Evolutionary conservation across 345 rosid species (phyloP), one percentile per base, ranked within the genome.

Genomic region (Tarenaya hassleriana): DNA sequence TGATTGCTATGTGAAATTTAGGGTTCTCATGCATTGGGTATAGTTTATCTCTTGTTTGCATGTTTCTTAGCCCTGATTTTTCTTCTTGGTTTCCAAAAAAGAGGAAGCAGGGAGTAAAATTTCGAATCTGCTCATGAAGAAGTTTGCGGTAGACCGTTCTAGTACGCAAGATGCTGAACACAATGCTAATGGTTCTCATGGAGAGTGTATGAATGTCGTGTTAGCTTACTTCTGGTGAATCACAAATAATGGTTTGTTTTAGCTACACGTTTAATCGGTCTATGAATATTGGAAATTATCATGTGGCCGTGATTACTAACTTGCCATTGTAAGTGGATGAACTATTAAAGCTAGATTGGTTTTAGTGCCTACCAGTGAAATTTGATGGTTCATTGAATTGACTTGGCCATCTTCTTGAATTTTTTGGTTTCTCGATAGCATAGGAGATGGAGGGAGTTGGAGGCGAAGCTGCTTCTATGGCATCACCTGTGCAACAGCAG

Each of bases 361-460:
- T 31, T 11, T 47, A 7, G 29, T 12, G n/a, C 29, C 16, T 7
- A 16, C 11, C 18, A 3, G 15, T 32, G 27, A 50, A 10, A 34
- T 31, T 35, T 51, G 16, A 52, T 24, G 2, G 29, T 24, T 24
- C 3, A 52, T 37, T 32, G 8, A 16, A 32, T 44, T 41, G 33
- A 24, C 48, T 19, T 38, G 57, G 47, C 39, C 45, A 60, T 34
- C 16, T 53, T 47, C 45, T 47, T 19, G 53, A 34, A 41, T 67
- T 18, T 71, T 51, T 59, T 73, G 77, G 60, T 60, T 42, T 67
- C 50, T 66, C 65, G 61, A 53, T 29, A 53, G 61, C 51, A 34
- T 19, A 52, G 44, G 58, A 29, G 29, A 82, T 88, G 97, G 91
- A 78, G 58, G 85, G 92, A 77, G 38, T 67, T 40, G 86, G 88